These are phyloP conservation scores for Quercus gilva DNA, from an alignment of 306 rosid genomes.

Conservation along the genomic window DNA sequence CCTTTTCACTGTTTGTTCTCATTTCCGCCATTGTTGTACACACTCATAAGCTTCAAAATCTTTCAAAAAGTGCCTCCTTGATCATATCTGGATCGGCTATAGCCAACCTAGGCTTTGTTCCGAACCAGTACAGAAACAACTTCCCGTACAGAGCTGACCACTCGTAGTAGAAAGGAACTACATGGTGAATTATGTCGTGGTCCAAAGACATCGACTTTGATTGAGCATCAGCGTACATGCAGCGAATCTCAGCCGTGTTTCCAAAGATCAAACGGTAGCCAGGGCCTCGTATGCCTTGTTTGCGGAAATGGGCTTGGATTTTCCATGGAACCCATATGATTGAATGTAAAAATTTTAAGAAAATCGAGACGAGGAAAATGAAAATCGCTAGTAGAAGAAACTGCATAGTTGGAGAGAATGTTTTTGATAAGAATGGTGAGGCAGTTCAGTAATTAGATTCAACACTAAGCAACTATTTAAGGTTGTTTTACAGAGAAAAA, in stretches of 20 bases:
- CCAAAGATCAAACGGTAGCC: slow-evolving; percentile 46
- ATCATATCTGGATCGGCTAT: slow-evolving; percentile 47
- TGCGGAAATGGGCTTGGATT: slow-evolving; percentile 37
- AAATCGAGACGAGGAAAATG: neutral
- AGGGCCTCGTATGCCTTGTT: slow-evolving; percentile 58
- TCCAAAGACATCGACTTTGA: slow-evolving; percentile 32
- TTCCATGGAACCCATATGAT: slow-evolving; percentile 40
- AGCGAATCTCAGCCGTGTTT: slow-evolving; percentile 32
- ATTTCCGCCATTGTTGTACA: too few relatives aligned
- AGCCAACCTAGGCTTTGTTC: slow-evolving; percentile 36
- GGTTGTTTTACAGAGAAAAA: too few relatives aligned
- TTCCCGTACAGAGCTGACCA: slow-evolving; percentile 53
- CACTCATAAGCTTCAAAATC: too few relatives aligned
- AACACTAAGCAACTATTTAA: too few relatives aligned
- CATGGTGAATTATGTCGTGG: slow-evolving; percentile 38
- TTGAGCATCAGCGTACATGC: slow-evolving; percentile 30
- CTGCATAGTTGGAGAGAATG: neutral
- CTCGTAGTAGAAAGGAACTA: slow-evolving; percentile 34
- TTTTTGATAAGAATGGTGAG: too few relatives aligned
- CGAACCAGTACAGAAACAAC: slow-evolving; percentile 42
- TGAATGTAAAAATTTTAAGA: slow-evolving; percentile 5
- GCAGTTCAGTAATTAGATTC: too few relatives aligned
- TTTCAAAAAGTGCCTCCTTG: slow-evolving; percentile 50
- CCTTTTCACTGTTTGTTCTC: too few relatives aligned
- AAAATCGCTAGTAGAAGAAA: slow-evolving; percentile 2